Conservation (phyloP, 1,139 yeast genomes). For the Diutina mesorugosa region DNA sequence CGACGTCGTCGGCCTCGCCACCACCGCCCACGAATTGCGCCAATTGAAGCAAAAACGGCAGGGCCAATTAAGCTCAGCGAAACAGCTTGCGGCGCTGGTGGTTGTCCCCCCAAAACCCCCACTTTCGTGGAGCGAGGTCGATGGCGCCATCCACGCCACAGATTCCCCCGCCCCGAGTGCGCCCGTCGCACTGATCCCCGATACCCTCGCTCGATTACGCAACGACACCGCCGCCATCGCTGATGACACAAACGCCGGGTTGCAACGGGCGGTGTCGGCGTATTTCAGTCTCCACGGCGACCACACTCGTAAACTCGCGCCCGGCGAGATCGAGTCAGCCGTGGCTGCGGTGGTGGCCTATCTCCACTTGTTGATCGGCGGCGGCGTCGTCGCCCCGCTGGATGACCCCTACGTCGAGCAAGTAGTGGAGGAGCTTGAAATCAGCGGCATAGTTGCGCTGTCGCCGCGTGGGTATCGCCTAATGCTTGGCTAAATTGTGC, state of each 20-base stretch:
- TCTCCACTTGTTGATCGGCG: neutral
- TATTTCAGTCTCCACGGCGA: neutral
- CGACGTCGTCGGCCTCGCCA: neutral
- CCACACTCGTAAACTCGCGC: neutral
- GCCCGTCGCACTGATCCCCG: neutral
- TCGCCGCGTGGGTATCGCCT: neutral
- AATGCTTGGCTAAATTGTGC: neutral
- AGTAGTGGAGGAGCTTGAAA: neutral
- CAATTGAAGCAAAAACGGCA: neutral
- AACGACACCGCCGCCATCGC: neutral
- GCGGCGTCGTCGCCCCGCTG: neutral
- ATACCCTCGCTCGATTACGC: neutral
- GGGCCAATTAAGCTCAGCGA: neutral
- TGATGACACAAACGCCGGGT: neutral
- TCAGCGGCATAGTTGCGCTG: neutral
- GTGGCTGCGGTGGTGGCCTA: neutral
- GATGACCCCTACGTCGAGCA: neutral
- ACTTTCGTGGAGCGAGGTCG: neutral
- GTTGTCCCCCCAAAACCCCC: neutral
- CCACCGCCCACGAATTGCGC: neutral
- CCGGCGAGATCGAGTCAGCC: neutral
- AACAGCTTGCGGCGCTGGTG: neutral
- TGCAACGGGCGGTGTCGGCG: neutral
- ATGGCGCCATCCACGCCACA: slow-evolving; percentile 1
- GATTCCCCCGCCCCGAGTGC: neutral